These are phyloP conservation scores for Xylaria sp. DNA, from an alignment of 2,329 filamentous ascomycete genomes.

Conservation along the genomic window DNA sequence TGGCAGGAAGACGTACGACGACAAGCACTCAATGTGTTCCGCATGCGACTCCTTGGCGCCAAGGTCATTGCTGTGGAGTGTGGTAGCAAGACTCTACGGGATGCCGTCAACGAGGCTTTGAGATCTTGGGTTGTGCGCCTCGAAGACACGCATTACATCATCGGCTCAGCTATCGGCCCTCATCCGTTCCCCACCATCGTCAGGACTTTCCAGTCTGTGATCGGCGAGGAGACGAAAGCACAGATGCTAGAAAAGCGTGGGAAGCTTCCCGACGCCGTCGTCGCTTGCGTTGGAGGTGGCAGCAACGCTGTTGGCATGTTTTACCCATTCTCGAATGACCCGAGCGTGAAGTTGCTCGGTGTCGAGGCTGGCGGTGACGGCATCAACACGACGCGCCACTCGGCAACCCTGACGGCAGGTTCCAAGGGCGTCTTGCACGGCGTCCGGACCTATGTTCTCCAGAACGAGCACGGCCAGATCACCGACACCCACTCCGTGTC, in stretches of 20 bases:
- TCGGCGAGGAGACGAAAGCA: conserved; percentile 91
- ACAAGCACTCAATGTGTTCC: conserved; percentile 97
- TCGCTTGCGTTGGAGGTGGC: conserved; percentile 95
- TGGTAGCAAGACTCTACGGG: conserved; percentile 82
- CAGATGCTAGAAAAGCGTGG: conserved; percentile 87
- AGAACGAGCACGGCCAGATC: conserved; percentile 93
- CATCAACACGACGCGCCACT: conserved; percentile 84
- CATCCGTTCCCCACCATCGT: conserved; percentile 99
- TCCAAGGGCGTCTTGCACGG: conserved; percentile 94
- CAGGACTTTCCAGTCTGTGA: conserved; percentile 96
- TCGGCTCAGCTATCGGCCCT: conserved; percentile 95
- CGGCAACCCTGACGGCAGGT: conserved; percentile 86
- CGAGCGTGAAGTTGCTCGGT: conserved; percentile 85
- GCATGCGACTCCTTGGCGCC: conserved; percentile 95
- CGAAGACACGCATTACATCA: conserved; percentile 96
- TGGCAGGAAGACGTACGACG: conserved; percentile 85
- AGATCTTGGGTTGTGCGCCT: conserved; percentile 94
- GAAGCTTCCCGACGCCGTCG: conserved; percentile 93
- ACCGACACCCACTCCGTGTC: conserved; percentile 95
- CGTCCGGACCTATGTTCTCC: conserved; percentile 93
- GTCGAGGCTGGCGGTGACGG: conserved; percentile 97
- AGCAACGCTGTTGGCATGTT: conserved; percentile 98
- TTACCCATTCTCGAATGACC: conserved; percentile 90
- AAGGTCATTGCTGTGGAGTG: conserved; percentile 93
- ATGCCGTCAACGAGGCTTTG: conserved; percentile 94